phyloP scores from a whole-genome alignment of 371 early-diverging fungal genomes.

The Mortierella polycephala region DNA sequence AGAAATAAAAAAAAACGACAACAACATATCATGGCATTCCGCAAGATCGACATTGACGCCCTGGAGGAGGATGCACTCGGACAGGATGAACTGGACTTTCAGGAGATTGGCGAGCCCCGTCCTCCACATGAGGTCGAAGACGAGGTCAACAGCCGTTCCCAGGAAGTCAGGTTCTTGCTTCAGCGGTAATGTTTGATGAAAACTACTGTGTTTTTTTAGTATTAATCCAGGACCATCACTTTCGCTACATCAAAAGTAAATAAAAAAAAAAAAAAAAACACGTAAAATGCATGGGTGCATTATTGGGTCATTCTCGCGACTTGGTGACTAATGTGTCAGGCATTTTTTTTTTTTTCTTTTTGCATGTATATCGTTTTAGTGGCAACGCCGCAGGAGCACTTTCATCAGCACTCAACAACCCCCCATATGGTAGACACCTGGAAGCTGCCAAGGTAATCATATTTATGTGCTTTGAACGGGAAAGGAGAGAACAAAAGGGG shows the following conservation, averaged over 20 bases:
- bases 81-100: conserved; percentile 68
- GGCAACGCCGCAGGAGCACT: conserved; percentile 78
- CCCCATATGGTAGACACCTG: conserved; percentile 83
- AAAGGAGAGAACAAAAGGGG: too few species aligned
- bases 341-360: conserved; percentile 10
- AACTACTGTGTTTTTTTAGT: neutral
- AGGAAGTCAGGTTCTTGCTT: conserved; percentile 67
- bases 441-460: conserved; percentile 76
- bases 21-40: conserved; percentile 59
- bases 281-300: too few species aligned
- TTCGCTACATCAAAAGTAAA: neutral
- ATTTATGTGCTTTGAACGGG: too few species aligned
- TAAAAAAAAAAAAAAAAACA: neutral
- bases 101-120: conserved; percentile 59
- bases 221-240: neutral
- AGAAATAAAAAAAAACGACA: neutral
- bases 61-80: conserved; percentile 83
- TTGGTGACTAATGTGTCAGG: neutral
- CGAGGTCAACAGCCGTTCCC: conserved; percentile 68
- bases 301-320: neutral
- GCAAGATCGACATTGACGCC: conserved; percentile 86
- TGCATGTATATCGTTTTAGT: conserved; percentile 53
- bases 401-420: conserved; percentile 75
- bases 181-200: conserved; percentile 38
- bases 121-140: conserved; percentile 64